Conservation (phyloP, 345 rosid genomes). For the Sonneratia alba region DNA sequence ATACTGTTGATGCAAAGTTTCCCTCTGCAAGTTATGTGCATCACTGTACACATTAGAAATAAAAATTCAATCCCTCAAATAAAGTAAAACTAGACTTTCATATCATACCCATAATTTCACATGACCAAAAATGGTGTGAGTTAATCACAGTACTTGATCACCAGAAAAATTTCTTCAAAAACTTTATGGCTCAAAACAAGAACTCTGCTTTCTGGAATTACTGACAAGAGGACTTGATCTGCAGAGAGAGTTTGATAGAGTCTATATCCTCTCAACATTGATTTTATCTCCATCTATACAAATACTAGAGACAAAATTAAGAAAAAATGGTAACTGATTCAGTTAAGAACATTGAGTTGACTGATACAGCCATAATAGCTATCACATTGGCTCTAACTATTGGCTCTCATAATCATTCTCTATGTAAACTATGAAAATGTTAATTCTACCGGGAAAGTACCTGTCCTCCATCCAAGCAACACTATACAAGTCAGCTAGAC, state of each 20-base stretch:
- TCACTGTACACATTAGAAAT: slow-evolving; percentile 22
- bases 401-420: not conserved
- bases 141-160: not conserved
- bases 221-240: not conserved
- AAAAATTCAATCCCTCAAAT: slow-evolving; percentile 1
- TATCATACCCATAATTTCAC: not conserved
- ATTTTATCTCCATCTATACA: not conserved
- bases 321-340: not conserved
- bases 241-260: not conserved
- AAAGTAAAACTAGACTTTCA: not conserved
- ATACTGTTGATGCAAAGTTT: slow-evolving; percentile 36
- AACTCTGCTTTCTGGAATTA: not conserved
- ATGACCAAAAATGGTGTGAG: not conserved
- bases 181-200: not conserved
- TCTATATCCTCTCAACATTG: not conserved
- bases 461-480: slow-evolving; percentile 50
- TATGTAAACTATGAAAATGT: not conserved
- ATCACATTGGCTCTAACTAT: not conserved
- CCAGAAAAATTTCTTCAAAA: not conserved
- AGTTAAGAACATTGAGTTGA: not conserved
- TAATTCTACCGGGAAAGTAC: slow-evolving; percentile 9
- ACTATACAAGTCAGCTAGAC: slow-evolving; percentile 44
- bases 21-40: slow-evolving; percentile 24
- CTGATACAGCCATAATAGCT: not conserved
- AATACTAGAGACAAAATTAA: no score